Evolutionary conservation across 106 monocot genomes (phyloP).

Genomic region (Xerophyta viscosa): DNA sequence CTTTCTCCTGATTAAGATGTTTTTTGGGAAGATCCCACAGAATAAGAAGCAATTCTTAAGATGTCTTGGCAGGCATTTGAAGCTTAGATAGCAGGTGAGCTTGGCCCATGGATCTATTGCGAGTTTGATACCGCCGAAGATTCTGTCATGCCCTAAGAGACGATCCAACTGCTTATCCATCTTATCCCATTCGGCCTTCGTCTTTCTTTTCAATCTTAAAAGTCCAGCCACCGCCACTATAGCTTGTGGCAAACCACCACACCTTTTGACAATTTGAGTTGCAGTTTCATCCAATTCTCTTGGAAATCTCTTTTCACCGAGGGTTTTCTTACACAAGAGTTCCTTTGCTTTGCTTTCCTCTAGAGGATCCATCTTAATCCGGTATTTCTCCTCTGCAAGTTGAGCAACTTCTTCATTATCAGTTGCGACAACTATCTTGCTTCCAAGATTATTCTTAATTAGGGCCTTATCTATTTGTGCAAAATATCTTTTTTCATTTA

Average conservation of each 20-base stretch:
- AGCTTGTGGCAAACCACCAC: slow-evolving; percentile 7
- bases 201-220: neutral
- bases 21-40: slow-evolving; percentile 17
- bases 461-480: slow-evolving; percentile 1
- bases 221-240: neutral
- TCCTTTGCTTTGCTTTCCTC: slow-evolving; percentile 2
- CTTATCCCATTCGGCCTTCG: neutral
- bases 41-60: slow-evolving; percentile 25
- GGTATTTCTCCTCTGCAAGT: neutral
- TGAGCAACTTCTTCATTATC: slow-evolving; percentile 2
- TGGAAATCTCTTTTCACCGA: too few species aligned
- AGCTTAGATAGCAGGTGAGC: too few species aligned
- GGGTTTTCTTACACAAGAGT: slow-evolving; percentile 7
- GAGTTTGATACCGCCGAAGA: neutral
- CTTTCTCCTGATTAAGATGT: slow-evolving; percentile 1
- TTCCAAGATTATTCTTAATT: neutral
- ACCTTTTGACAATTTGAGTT: slow-evolving; percentile 1
- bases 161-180: neutral
- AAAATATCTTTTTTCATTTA: slow-evolving; percentile 8
- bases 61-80: slow-evolving; percentile 12
- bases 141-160: neutral
- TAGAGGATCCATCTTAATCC: slow-evolving; percentile 6
- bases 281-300: neutral
- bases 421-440: slow-evolving; percentile 16
- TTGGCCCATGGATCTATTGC: too few species aligned